phyloP scores from a whole-genome alignment of 2,329 filamentous ascomycete species.

The Aureobasidium sp. region DNA sequence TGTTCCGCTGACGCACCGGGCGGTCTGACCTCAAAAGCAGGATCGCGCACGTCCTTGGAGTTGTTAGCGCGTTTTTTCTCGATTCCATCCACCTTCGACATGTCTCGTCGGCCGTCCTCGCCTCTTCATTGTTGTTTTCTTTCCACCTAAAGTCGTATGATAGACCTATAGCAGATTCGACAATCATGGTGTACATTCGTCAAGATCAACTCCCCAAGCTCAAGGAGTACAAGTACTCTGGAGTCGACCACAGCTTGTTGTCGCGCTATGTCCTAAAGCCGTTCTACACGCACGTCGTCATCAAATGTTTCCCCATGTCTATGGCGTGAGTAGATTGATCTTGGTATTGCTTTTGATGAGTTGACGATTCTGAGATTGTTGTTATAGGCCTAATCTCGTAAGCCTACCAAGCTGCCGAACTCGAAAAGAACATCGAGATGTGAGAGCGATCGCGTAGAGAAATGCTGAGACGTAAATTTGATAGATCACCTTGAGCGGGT shows the following conservation, averaged over 20 bases:
- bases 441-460: not conserved
- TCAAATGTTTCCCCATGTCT: constrained; percentile 87
- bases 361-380: not conserved
- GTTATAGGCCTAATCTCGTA: constrained; percentile 14
- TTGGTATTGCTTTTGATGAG: not conserved
- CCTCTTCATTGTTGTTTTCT: not conserved
- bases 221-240: constrained; percentile 84
- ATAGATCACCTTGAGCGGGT: constrained; percentile 81
- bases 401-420: constrained; percentile 13
- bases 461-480: constrained; percentile 10
- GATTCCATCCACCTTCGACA: no score
- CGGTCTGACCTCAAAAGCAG: constrained; percentile 6
- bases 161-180: not conserved
- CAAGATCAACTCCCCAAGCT: constrained; percentile 83
- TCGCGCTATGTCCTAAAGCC: constrained; percentile 95
- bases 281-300: constrained; percentile 92
- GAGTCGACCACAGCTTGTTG: constrained; percentile 80
- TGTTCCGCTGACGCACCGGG: not conserved
- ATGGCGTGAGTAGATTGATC: constrained; percentile 62
- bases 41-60: constrained; percentile 5
- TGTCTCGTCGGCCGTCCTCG: not conserved
- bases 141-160: not conserved
- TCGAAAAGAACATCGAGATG: not conserved
- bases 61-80: constrained; percentile 10
- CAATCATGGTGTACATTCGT: constrained; percentile 85